Percentiles rank a stretch among this genome's conserved stretches.
Conservation (phyloP, 78 protist genomes). For the Polysphondylium violaceum region DNA sequence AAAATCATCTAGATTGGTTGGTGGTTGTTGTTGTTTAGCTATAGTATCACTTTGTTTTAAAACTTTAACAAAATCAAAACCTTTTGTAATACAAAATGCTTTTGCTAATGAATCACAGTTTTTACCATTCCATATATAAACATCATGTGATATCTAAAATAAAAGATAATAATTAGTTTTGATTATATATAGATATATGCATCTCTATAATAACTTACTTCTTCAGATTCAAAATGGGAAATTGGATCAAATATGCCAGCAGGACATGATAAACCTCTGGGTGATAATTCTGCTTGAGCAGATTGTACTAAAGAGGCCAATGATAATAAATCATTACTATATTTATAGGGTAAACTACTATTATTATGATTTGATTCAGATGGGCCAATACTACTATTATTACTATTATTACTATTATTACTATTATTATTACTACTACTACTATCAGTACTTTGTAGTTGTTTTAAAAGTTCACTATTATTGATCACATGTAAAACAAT, state of each 20-base stretch:
- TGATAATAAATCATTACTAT: background rate
- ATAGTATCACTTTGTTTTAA: conserved; percentile 14
- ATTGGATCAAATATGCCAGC: conserved; percentile 20
- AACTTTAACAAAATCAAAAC: conserved; percentile 49
- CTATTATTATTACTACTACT: background rate
- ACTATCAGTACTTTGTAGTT: background rate
- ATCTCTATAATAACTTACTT: conserved; percentile 5
- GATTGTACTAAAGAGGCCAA: background rate
- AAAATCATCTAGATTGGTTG: too few species aligned
- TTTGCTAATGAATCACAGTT: conserved; percentile 39
- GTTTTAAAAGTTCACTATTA: conserved; percentile 7
- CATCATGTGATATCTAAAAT: conserved; percentile 39
- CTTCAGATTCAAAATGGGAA: conserved; percentile 42
- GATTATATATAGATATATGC: background rate
- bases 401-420: too few species aligned
- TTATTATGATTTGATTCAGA: too few species aligned
- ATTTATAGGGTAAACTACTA: too few species aligned
- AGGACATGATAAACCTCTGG: conserved; percentile 53
- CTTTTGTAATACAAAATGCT: conserved; percentile 62
- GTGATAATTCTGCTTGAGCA: conserved; percentile 38
- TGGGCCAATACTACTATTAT: too few species aligned
- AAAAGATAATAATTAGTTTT: background rate
- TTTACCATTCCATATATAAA: conserved; percentile 73
- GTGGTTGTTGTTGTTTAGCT: background rate
- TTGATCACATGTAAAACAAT: conserved; percentile 67